Percentiles rank a stretch among this genome's conserved stretches.
These are phyloP conservation scores for Hymenoscyphus scutula DNA, from an alignment of 2,329 filamentous ascomycete species.

Conservation along the genomic window DNA sequence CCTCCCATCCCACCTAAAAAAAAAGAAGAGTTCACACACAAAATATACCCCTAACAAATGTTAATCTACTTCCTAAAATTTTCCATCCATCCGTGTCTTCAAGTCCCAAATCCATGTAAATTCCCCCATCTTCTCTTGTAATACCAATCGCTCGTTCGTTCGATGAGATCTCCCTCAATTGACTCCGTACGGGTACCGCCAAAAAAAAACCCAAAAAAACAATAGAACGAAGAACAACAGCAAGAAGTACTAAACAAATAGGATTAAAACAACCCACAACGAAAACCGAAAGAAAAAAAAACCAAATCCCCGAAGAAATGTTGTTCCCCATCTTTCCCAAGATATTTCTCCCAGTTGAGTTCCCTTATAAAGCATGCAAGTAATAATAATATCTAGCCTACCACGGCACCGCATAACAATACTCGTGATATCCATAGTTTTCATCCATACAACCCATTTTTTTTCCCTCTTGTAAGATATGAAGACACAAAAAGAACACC, in stretches of 20 bases:
- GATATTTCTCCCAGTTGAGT: background rate
- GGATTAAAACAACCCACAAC: background rate
- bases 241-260: background rate
- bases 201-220: background rate
- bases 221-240: too few relatives aligned
- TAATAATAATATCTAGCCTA: slow-evolving; percentile 2
- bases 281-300: background rate
- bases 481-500: slow-evolving; percentile 1
- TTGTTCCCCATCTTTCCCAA: background rate
- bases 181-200: background rate
- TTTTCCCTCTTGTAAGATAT: background rate
- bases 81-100: background rate
- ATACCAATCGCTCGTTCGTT: too few relatives aligned
- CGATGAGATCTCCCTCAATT: background rate
- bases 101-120: background rate
- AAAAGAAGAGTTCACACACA: too few relatives aligned
- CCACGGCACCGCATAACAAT: slow-evolving; percentile 6
- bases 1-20: slow-evolving; percentile 11
- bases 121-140: too few relatives aligned
- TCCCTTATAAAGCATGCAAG: background rate
- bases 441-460: slow-evolving; percentile 14
- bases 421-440: slow-evolving; percentile 12
- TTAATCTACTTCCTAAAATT: background rate
- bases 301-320: background rate
- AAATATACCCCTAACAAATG: too few relatives aligned